phyloP scores from a whole-genome alignment of 2,329 filamentous ascomycete species.

The Gaeumannomyces sp. region DNA sequence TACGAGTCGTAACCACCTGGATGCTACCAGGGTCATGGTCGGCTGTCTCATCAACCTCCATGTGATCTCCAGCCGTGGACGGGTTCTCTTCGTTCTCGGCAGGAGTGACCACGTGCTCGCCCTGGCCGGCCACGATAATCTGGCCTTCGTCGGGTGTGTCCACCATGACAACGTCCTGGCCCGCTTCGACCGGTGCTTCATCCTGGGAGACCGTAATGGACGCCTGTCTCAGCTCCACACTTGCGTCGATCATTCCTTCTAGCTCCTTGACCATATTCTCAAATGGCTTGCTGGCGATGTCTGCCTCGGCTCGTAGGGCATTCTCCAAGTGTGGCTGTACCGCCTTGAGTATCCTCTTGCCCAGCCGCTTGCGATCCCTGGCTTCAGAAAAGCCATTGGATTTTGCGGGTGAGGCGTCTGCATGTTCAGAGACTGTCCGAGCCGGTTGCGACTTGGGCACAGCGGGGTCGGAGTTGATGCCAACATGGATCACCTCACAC shows the following conservation, averaged over 20 bases:
- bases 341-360: slow-evolving; percentile 80
- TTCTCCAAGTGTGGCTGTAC: slow-evolving; percentile 72
- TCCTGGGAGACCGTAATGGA: slow-evolving; percentile 26
- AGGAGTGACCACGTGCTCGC: slow-evolving; percentile 18
- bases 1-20: slow-evolving; percentile 37
- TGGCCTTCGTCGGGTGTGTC: slow-evolving; percentile 40
- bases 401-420: slow-evolving; percentile 44
- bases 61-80: slow-evolving; percentile 15
- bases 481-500: slow-evolving; percentile 44
- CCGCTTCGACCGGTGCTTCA: slow-evolving; percentile 32
- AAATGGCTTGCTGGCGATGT: slow-evolving; percentile 63
- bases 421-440: slow-evolving; percentile 20
- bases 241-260: slow-evolving; percentile 64
- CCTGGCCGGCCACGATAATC: slow-evolving; percentile 35
- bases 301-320: slow-evolving; percentile 74
- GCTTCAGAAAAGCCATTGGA: slow-evolving; percentile 55
- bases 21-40: slow-evolving; percentile 28
- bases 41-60: slow-evolving; percentile 19
- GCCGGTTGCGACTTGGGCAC: not conserved
- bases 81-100: slow-evolving; percentile 24
- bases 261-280: slow-evolving; percentile 68
- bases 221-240: slow-evolving; percentile 49
- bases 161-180: slow-evolving; percentile 45
- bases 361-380: slow-evolving; percentile 76
- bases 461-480: slow-evolving; percentile 35